These are phyloP conservation scores for Dalbergia oliveri DNA, from an alignment of 306 rosid genomes.

Conservation along the genomic window DNA sequence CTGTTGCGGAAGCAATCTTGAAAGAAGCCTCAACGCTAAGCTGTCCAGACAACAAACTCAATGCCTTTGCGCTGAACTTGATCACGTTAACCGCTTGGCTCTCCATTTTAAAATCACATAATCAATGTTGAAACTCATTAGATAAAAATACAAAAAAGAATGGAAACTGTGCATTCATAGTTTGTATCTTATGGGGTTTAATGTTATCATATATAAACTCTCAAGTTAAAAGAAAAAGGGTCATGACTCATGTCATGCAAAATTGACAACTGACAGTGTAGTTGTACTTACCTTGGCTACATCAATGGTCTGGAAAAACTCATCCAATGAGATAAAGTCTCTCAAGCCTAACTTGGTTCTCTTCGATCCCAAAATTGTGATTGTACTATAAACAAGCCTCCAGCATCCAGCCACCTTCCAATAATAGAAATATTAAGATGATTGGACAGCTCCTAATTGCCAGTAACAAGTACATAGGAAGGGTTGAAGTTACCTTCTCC, in stretches of 20 bases:
- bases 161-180: background rate
- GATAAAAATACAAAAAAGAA: background rate
- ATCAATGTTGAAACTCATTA: slow-evolving; percentile 40
- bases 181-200: background rate
- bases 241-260: background rate
- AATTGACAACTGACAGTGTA: slow-evolving; percentile 23
- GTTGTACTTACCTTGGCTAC: slow-evolving; percentile 63
- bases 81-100: slow-evolving; percentile 86
- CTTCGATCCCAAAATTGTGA: slow-evolving; percentile 82
- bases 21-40: slow-evolving; percentile 81
- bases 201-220: background rate
- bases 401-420: slow-evolving; percentile 76
- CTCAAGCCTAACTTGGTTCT: slow-evolving; percentile 88
- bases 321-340: slow-evolving; percentile 86
- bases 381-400: slow-evolving; percentile 85
- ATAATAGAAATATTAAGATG: background rate
- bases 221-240: background rate
- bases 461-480: background rate
- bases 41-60: slow-evolving; percentile 71
- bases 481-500: slow-evolving; percentile 60
- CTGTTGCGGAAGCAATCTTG: slow-evolving; percentile 79
- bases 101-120: slow-evolving; percentile 63
- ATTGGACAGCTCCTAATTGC: background rate
- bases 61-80: slow-evolving; percentile 76
- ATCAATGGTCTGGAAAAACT: slow-evolving; percentile 75